Conservation (phyloP, 2,329 filamentous ascomycete genomes). For the Neonectria neomacrospora region DNA sequence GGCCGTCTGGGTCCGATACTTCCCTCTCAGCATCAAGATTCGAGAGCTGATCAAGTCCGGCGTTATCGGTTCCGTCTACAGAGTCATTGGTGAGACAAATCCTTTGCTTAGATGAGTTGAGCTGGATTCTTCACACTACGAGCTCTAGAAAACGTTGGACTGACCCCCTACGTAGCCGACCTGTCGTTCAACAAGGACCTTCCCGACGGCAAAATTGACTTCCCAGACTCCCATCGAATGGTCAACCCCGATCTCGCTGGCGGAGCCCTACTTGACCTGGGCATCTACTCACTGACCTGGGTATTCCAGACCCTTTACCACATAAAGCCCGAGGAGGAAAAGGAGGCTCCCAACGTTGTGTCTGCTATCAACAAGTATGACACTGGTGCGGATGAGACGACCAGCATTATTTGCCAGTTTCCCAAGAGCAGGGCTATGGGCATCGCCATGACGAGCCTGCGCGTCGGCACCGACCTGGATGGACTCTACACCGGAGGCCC, state of each 20-base stretch:
- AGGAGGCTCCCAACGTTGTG: slow-evolving; percentile 75
- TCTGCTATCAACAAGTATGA: slow-evolving; percentile 77
- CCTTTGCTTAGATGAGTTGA: not conserved
- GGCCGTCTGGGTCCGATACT: slow-evolving; percentile 90
- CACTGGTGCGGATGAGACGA: slow-evolving; percentile 81
- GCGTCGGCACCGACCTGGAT: slow-evolving; percentile 71
- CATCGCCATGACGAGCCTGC: slow-evolving; percentile 74
- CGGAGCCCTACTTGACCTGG: slow-evolving; percentile 84
- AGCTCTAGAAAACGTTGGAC: slow-evolving; percentile 1
- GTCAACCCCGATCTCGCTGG: slow-evolving; percentile 85
- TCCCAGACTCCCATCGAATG: slow-evolving; percentile 76
- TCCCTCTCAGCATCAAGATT: slow-evolving; percentile 82
- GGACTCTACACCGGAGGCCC: slow-evolving; percentile 69
- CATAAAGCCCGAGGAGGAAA: slow-evolving; percentile 73
- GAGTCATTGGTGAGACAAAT: slow-evolving; percentile 60
- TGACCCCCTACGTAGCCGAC: slow-evolving; percentile 57
- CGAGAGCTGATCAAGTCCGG: slow-evolving; percentile 70
- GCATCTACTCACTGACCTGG: slow-evolving; percentile 91
- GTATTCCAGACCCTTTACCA: slow-evolving; percentile 91
- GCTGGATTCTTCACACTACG: not conserved
- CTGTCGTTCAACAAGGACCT: slow-evolving; percentile 69
- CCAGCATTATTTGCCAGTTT: slow-evolving; percentile 82
- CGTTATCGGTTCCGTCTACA: slow-evolving; percentile 69
- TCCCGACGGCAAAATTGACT: slow-evolving; percentile 66
- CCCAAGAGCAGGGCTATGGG: slow-evolving; percentile 75